Base-by-base conservation (phyloP, 108 stramenopile species). In the Fistulifera pelliculosa region DNA sequence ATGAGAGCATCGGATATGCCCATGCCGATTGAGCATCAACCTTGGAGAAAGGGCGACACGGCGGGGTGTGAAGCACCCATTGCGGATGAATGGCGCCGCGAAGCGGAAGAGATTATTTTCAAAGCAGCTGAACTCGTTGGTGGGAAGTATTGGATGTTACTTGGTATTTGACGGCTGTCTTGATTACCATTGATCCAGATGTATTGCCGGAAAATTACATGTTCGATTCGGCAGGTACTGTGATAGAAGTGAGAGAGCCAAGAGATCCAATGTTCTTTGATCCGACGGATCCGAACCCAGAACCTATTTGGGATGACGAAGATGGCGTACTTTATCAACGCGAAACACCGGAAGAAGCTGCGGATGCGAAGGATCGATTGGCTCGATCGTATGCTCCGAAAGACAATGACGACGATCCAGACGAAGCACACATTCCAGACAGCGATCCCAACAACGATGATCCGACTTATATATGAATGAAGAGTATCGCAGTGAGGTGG, bases 1-100 rank as follows among this genome's bases (percentile, higher is more conserved):
- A 17, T 48, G 27, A 56, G 44, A n/a, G 57, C 64, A 17, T 49
- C 60, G 18, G 52, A 67, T 27, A 17, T 80, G 15, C 73, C 74
- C 47, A 69, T 71, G 45, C 84, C 83, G 26, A 71, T 91, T 47
- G 75, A 80, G 1, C 71, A 83, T 49, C 90, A 91, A 58, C 85
- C 85, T 21, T 91, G 90, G 90, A 75, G 90, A 27, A 68, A 81
- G 27, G 90, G 90, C 0, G 64, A 73, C 14, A 81, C 79, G 16
- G 70, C 73, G 23, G 90, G 90, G 6, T 91, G 90, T 39, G 80
- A 86, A 43, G 85, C 82, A 63, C 85, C 90, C 1, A 71, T 91
- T 64, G 73, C 68, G 18, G 71, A 79, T 14, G 56, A 62, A 10
- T 91, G 90, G 90, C 56, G 90, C 7, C 60, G 69, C 35, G 56